Percentiles rank a stretch among this genome's conserved stretches.
These are phyloP conservation scores for Physcia stellaris DNA, from an alignment of 495 filamentous ascomycete species.

Conservation along the genomic window DNA sequence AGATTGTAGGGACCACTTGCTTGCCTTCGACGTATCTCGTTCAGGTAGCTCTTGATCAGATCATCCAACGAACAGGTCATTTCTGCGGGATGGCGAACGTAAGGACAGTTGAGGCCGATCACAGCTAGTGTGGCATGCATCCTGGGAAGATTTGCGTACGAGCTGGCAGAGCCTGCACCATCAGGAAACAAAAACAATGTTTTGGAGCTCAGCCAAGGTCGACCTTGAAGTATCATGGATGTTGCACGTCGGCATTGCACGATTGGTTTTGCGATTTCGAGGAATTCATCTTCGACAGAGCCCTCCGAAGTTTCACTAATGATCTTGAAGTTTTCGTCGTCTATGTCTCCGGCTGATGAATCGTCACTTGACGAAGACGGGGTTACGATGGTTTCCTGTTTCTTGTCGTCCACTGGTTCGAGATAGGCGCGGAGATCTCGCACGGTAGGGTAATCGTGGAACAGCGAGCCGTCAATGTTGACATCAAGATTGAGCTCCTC, in stretches of 20 bases:
- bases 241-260: conserved; percentile 22
- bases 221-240: conserved; percentile 35
- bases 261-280: not conserved
- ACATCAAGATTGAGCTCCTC: conserved; percentile 33
- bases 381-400: not conserved
- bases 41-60: conserved; percentile 32
- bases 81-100: conserved; percentile 42
- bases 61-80: conserved; percentile 39
- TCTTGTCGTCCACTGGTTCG: conserved; percentile 28
- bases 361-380: not conserved
- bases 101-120: conserved; percentile 49
- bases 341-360: not conserved
- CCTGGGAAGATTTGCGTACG: conserved; percentile 43
- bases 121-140: conserved; percentile 35
- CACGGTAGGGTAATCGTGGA: conserved; percentile 41
- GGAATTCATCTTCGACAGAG: not conserved
- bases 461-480: conserved; percentile 34
- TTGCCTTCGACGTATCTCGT: conserved; percentile 49
- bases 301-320: not conserved
- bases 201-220: conserved; percentile 21
- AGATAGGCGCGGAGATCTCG: conserved; percentile 41
- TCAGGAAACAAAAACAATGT: conserved; percentile 36
- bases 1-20: conserved; percentile 54
- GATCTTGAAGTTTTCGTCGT: not conserved
- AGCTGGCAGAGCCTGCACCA: conserved; percentile 38